Evolutionary conservation across 2,329 filamentous ascomycete genomes (phyloP).

Genomic region (Fusarium vanettenii): DNA sequence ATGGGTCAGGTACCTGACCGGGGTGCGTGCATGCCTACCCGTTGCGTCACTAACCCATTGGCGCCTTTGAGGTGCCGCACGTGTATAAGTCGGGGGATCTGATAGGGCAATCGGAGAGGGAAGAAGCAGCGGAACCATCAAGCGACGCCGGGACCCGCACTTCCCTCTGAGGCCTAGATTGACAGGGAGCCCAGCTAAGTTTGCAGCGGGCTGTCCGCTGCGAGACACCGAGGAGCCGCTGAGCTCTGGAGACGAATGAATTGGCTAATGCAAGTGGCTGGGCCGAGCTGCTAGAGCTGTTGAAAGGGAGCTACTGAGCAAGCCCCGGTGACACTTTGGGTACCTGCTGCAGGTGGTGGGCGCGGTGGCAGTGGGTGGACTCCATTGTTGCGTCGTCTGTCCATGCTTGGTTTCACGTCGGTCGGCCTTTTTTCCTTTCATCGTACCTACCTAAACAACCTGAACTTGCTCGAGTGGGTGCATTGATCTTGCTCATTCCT

Average conservation of each 20-base stretch:
- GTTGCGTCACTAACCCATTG: slow-evolving; percentile 22
- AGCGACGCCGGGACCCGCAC: not conserved
- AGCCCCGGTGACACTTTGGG: slow-evolving; percentile 1
- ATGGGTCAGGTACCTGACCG: slow-evolving; percentile 27
- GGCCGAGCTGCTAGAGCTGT: not conserved
- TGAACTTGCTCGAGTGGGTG: not conserved
- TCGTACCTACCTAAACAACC: not conserved
- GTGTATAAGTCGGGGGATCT: slow-evolving; percentile 25
- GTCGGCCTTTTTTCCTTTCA: not conserved
- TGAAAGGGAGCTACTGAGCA: not conserved
- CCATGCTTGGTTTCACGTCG: not conserved
- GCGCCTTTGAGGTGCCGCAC: slow-evolving; percentile 23
- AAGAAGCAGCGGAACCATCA: slow-evolving; percentile 4
- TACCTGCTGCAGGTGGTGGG: not conserved
- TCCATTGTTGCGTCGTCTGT: not conserved
- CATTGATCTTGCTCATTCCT: not conserved
- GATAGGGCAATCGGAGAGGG: slow-evolving; percentile 33
- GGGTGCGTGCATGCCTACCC: slow-evolving; percentile 33
- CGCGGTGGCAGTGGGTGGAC: not conserved
- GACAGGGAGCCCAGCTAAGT: not conserved
- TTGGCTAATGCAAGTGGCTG: slow-evolving; percentile 20
- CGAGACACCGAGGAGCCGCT: slow-evolving; percentile 1
- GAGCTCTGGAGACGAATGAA: slow-evolving; percentile 3
- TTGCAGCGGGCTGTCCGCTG: not conserved
- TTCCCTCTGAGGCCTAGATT: not conserved